A percentile compares a stretch with the other conserved stretches of the same genome.
Evolutionary conservation across 257 asterid genomes (phyloP).

Genomic region (Solanum tarijense): DNA sequence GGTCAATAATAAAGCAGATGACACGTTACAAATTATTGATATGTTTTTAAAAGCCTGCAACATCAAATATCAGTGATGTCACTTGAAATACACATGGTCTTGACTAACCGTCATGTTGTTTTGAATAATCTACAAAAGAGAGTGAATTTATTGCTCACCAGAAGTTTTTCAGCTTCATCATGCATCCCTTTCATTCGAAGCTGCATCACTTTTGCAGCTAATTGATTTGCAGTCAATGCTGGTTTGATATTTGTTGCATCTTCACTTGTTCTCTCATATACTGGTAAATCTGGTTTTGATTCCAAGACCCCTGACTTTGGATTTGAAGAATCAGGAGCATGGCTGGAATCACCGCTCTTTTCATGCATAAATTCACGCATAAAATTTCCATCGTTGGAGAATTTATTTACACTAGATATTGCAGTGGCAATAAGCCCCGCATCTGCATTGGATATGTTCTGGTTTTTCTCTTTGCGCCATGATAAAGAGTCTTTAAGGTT

Average conservation of each 20-base stretch:
- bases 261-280: conserved; percentile 16
- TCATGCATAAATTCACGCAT: conserved; percentile 32
- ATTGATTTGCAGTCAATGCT: conserved; percentile 67
- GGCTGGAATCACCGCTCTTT: conserved; percentile 21
- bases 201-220: conserved; percentile 93
- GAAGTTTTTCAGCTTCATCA: conserved; percentile 73
- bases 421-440: conserved; percentile 65
- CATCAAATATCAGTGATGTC: background rate
- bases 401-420: conserved; percentile 58
- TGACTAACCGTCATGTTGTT: background rate
- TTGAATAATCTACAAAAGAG: background rate
- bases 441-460: conserved; percentile 48
- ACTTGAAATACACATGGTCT: background rate
- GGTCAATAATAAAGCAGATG: background rate
- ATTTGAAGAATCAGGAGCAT: conserved; percentile 20
- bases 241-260: conserved; percentile 32
- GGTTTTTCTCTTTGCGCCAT: conserved; percentile 60
- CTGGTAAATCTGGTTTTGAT: conserved; percentile 16
- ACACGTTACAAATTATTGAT: background rate
- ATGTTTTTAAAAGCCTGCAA: background rate
- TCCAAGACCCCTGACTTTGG: conserved; percentile 13
- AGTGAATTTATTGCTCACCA: conserved; percentile 35
- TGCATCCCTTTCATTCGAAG: conserved; percentile 92
- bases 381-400: conserved; percentile 70
- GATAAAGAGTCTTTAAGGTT: conserved; percentile 61